Evolutionary conservation across 2,329 filamentous ascomycete species (phyloP), one percentile per base, ranked within the genome.

Genomic region (Epichloe gansuensis): DNA sequence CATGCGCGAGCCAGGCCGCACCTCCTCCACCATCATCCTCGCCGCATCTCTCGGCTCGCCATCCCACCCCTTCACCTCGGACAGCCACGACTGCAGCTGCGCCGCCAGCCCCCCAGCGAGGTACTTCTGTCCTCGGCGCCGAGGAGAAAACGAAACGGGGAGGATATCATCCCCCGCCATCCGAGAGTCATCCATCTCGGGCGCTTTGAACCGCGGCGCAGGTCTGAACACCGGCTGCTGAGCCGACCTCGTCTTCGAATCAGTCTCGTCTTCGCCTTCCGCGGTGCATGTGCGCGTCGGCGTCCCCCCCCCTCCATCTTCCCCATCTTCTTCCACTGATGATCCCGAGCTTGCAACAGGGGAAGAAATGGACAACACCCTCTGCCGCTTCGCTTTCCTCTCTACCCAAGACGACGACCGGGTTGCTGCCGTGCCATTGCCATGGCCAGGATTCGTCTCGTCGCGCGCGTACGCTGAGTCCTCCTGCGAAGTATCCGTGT

Each of bases 61-160:
- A 15, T 65, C 62, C 64, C 63, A 65, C 11, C 64, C 64, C 54
- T 66, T 69, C 25, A 71, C 62, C 23, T 71, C 68, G 0, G 70
- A 69, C 9, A 72, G 59, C 67, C 68, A 70, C 13, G 65, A 64
- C 53, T 72, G 70, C 6, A 72, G 59, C 44, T 64, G 63, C 2
- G 68, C 64, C 1, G 70, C 70, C 23, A 72, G 57, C 0, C 70
- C 70, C 70, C 65, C 63, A 4, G 64, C 49, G 0, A 70, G 23
- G 34, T 70, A 72, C 50, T 59, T 65, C 12, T 55, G 60, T 15
- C 68, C 66, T 39, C 66, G 61, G 1, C 64, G 63, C 52, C 66
- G 68, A 2, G 68, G 68, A 2, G 68, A 68, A 44, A 70, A 69
- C 15, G 61, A 59, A 8, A 57, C 52, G 3, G 64, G 60, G 15